Evolutionary conservation across 805 yeast genomes (phyloP), one percentile per base, ranked within the genome.

Genomic region (Candida suzukii): DNA sequence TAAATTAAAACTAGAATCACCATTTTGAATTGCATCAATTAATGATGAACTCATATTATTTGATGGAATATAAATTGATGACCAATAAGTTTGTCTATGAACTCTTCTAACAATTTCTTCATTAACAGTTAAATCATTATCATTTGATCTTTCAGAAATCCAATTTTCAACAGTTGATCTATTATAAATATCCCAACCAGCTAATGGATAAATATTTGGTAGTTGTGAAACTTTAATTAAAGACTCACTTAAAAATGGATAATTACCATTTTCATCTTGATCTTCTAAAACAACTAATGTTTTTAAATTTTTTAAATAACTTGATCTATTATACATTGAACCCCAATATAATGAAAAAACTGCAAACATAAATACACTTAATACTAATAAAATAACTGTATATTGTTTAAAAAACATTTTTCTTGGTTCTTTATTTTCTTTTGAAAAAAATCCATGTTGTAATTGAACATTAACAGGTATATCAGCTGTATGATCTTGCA

Each of bases 11-110:
- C 50, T 41, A 9, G 61, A 27, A 44, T 68, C 56, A 1, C 67
- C 69, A 14, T 44, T 41, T 25, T 49, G 45, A n/a, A 79, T 57
- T 3, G 78, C 78, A 18, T 61, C 49, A 21, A 53, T 45, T 19
- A 68, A 54, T 20, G 50, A 50, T 4, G 78, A 66, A 1, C 83
- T 76, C 8, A 46, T 53, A 37, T 51, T 35, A 50, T 75, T 70
- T 13, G 68, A 58, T 18, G 56, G 51, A 27, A 83, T 74, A 46
- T 76, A 73, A 28, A 81, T 61, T 0, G 82, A 73, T 20, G 74
- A 70, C 93, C 91, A 84, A 51, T 70, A 80, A 16, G 71, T 51
- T 56, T 79, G 75, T 40, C 71, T 72, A 49, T 73, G 76, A 3
- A 83, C 69, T 40, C 61, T 60, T 27, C 68, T 49, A 32, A 57